Conservation (phyloP, 768 basidiomycete species). For the Podaxis pistillaris region DNA sequence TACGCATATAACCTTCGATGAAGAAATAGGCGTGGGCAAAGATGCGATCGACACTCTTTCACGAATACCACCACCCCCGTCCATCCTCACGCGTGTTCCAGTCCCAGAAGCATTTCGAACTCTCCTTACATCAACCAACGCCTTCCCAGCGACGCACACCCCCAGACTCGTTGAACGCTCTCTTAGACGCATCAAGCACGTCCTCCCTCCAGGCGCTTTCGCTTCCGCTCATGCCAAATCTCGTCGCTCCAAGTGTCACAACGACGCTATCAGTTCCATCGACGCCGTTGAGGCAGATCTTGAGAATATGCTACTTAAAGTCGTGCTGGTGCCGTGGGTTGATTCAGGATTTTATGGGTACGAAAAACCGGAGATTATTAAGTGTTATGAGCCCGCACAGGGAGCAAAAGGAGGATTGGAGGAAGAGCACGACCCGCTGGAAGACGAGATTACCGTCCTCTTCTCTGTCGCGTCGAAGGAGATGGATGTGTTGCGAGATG, state of each 20-base stretch:
- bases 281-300: neutral
- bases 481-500: neutral
- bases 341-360: neutral
- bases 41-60: neutral
- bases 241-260: neutral
- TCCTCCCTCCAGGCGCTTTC: slow-evolving; percentile 3
- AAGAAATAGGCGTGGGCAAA: neutral
- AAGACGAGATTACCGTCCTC: slow-evolving; percentile 7
- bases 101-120: neutral
- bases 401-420: neutral
- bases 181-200: slow-evolving; percentile 4
- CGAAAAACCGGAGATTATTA: neutral
- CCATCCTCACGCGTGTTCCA: neutral
- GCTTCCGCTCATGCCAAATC: neutral
- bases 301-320: neutral
- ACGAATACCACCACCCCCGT: neutral
- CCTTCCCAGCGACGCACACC: slow-evolving; percentile 4
- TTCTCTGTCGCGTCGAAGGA: neutral
- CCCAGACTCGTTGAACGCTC: neutral
- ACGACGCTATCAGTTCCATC: neutral
- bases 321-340: slow-evolving; percentile 2
- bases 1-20: neutral
- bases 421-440: slow-evolving; percentile 9
- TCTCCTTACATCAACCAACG: neutral
- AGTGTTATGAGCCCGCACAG: too few relatives aligned